Conservation (phyloP, 768 basidiomycete species). For the Paxillus ammoniavirescens region DNA sequence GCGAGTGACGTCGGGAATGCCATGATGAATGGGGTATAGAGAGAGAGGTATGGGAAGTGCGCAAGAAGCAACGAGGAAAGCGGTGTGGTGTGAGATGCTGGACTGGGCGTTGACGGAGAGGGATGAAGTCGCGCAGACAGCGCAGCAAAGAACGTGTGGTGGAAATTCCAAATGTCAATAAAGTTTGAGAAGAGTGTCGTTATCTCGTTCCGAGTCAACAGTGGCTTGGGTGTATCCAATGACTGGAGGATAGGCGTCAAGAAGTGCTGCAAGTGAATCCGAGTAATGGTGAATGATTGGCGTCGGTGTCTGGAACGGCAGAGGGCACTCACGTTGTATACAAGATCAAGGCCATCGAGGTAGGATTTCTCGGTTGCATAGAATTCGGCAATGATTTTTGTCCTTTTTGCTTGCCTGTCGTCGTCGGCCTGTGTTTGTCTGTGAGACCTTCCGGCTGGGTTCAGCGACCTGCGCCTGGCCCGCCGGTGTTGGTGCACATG, state of each 20-base stretch:
- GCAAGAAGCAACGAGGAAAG: constrained; percentile 64
- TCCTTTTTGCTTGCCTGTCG: constrained; percentile 52
- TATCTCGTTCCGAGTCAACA: constrained; percentile 68
- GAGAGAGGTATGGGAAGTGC: constrained; percentile 85
- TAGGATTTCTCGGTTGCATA: constrained; percentile 81
- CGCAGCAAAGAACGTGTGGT: constrained; percentile 68
- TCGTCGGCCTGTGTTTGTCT: constrained; percentile 44
- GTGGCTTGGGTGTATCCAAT: constrained; percentile 61
- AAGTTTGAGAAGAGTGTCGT: constrained; percentile 84
- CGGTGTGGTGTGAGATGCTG: constrained; percentile 34
- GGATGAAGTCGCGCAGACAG: constrained; percentile 44
- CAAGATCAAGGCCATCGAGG: constrained; percentile 76
- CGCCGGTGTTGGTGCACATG: constrained; percentile 28
- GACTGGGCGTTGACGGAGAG: constrained; percentile 10
- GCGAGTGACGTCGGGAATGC: constrained; percentile 69
- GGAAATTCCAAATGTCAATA: constrained; percentile 89
- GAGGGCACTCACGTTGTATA: constrained; percentile 62
- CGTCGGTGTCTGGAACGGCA: neutral
- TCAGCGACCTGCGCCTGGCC: constrained; percentile 35
- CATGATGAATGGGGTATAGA: constrained; percentile 84
- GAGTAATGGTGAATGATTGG: constrained; percentile 7
- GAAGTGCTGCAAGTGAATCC: constrained; percentile 59
- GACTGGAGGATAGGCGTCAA: constrained; percentile 76
- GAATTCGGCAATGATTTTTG: constrained; percentile 77
- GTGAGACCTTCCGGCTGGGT: constrained; percentile 17